Base-by-base conservation (phyloP, 2,329 filamentous ascomycete species). In the Pyrenochaeta sp. region DNA sequence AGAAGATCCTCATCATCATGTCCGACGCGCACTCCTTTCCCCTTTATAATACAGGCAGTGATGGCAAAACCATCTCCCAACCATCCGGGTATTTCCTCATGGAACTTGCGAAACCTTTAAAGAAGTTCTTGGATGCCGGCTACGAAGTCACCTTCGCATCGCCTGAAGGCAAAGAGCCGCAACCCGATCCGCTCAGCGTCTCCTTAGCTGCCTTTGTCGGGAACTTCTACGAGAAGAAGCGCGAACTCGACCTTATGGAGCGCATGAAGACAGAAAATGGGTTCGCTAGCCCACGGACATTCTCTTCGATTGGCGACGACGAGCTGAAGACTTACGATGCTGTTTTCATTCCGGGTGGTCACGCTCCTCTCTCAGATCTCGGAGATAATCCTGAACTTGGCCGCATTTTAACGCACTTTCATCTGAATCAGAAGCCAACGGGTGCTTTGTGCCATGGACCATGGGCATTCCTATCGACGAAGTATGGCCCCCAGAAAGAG, bases 391-490 rank as follows among this genome's bases (percentile, higher is more conserved):
- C 69, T 2, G 79, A 82, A 2, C 68, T 82, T 6, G 81, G 80
- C 0, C 72, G 80, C 3, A 79, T 82, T 3, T 50, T 83, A 50
- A 62, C 59, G 2, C 77, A 79, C 30, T 82, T 82, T 61, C 78
- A 82, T 52, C 45, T 47, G 1, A 60, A 74, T 56, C 65, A 72
- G 3, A 82, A 82, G 59, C 80, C 81, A 0, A 82, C 81, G 0
- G 80, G 79, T 1, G 77, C 75, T 2, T 77, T 82, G n/a, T 82
- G 81, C 39, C 80, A 83, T 52, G 81, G 81, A 1, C 80, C 80
- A 0, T 81, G 78, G 64, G 81, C 79, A 1, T 74, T 82, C 37
- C 55, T 83, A 13, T 79, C 75, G 4, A 82, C 80, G 0, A 79
- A 78, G 61, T 60, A 66, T 15, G 72, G 65, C 0, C 77, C 73